Conservation (phyloP, 495 filamentous ascomycete genomes). For the Neurospora sp. region DNA sequence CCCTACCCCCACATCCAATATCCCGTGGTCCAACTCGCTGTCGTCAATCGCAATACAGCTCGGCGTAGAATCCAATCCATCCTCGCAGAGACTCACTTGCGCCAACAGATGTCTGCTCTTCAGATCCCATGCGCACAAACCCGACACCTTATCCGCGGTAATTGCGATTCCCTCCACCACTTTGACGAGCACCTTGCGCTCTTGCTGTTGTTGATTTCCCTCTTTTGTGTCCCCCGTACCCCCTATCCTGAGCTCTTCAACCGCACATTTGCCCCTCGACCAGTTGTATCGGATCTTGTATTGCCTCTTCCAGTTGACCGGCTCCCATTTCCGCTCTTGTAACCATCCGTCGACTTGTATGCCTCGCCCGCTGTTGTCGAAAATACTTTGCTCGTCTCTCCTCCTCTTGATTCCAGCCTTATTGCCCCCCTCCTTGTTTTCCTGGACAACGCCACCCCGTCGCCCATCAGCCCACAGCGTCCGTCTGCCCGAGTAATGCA, state of each 20-base stretch:
- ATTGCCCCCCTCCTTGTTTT: constrained; percentile 17
- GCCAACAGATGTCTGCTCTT: constrained; percentile 49
- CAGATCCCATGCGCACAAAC: constrained; percentile 70
- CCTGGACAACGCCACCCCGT: constrained; percentile 36
- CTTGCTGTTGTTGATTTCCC: not conserved
- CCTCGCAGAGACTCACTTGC: constrained; percentile 25
- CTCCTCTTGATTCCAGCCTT: not conserved
- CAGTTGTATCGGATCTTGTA: constrained; percentile 91
- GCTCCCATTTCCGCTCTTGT: constrained; percentile 4
- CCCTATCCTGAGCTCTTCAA: constrained; percentile 63
- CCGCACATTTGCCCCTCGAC: constrained; percentile 70
- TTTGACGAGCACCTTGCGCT: constrained; percentile 48
- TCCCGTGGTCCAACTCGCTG: constrained; percentile 20
- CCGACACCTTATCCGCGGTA: constrained; percentile 59
- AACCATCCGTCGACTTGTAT: not conserved
- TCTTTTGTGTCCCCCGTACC: constrained; percentile 5
- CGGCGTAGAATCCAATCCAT: constrained; percentile 30
- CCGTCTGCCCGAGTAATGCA: constrained; percentile 59
- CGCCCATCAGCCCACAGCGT: constrained; percentile 75
- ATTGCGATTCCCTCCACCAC: constrained; percentile 67
- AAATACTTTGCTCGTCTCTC: not conserved
- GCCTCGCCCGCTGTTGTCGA: not conserved
- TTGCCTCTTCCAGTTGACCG: constrained; percentile 71
- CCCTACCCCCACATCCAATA: constrained; percentile 54
- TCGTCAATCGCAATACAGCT: constrained; percentile 61